Evolutionary conservation across 2,329 filamentous ascomycete species (phyloP).

Genomic region (Metarhizium brunneum): DNA sequence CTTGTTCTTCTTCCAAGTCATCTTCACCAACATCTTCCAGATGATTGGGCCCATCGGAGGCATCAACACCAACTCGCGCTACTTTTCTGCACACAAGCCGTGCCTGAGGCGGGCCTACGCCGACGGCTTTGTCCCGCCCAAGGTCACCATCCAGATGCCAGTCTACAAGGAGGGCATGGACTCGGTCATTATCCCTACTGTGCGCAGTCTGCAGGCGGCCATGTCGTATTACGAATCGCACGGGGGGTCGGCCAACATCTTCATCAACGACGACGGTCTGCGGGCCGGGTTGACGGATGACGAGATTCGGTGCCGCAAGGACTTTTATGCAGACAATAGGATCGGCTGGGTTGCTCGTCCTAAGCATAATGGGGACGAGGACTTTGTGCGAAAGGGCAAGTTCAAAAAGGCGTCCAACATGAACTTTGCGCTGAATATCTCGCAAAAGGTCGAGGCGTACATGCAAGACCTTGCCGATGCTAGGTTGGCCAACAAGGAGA

Average conservation of each 20-base stretch:
- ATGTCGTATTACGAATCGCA: constrained; percentile 41
- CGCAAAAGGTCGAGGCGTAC: constrained; percentile 52
- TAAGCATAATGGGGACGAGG: constrained; percentile 34
- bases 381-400: constrained; percentile 49
- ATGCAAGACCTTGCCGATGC: constrained; percentile 27
- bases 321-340: constrained; percentile 41
- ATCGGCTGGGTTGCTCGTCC: constrained; percentile 40
- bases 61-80: constrained; percentile 32
- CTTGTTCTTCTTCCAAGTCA: constrained; percentile 34
- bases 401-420: constrained; percentile 72
- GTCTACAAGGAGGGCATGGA: constrained; percentile 33
- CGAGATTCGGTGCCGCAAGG: constrained; percentile 28
- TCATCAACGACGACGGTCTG: constrained; percentile 56
- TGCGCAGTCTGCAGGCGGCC: constrained; percentile 37
- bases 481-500: constrained; percentile 8
- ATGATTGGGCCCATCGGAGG: constrained; percentile 39
- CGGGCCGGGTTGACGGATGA: constrained; percentile 36
- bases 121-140: constrained; percentile 25
- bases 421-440: constrained; percentile 59
- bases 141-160: constrained; percentile 24
- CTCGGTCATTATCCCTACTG: constrained; percentile 37
- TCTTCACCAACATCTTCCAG: constrained; percentile 30
- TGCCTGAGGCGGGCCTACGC: constrained; percentile 22
- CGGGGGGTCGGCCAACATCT: constrained; percentile 39
- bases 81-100: constrained; percentile 31